These are phyloP conservation scores for Fusarium staphyleae DNA, from an alignment of 2,329 filamentous ascomycete species.

Conservation along the genomic window DNA sequence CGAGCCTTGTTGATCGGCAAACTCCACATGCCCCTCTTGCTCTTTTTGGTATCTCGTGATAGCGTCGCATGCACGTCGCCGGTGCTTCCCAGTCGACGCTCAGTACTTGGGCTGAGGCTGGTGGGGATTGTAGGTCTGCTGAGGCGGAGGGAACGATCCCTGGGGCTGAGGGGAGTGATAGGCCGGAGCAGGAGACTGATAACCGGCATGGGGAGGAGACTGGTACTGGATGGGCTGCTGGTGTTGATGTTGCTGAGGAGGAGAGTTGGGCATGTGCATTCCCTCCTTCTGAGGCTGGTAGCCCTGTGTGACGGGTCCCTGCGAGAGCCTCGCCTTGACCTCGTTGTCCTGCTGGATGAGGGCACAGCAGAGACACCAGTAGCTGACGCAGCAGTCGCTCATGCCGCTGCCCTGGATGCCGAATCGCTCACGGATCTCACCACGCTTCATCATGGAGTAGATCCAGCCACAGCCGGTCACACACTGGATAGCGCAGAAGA, in stretches of 20 bases:
- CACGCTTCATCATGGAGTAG: conserved; percentile 60
- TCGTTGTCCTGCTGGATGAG: conserved; percentile 67
- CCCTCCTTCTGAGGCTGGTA: conserved; percentile 50
- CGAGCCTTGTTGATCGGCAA: conserved; percentile 1
- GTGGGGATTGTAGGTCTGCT: conserved; percentile 38
- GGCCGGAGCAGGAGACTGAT: conserved; percentile 27
- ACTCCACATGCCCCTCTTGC: neutral
- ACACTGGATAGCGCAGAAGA: conserved; percentile 49
- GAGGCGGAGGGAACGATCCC: conserved; percentile 33
- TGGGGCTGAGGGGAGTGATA: conserved; percentile 35
- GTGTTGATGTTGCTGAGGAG: conserved; percentile 11
- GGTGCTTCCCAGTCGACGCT: neutral
- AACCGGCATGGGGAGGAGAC: conserved; percentile 19
- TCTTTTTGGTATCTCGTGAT: conserved; percentile 12
- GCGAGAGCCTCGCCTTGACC: conserved; percentile 45
- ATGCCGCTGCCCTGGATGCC: conserved; percentile 58
- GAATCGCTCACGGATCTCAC: conserved; percentile 60
- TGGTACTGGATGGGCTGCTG: conserved; percentile 20
- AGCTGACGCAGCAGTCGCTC: conserved; percentile 60
- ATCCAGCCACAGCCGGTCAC: conserved; percentile 54
- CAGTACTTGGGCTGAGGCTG: conserved; percentile 38
- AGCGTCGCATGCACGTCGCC: neutral
- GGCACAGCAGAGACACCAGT: conserved; percentile 64
- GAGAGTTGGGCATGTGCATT: conserved; percentile 47
- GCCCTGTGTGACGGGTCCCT: conserved; percentile 43